Evolutionary conservation across 129 eudicot species (phyloP), one percentile per base, ranked within the genome.

Genomic region (Pseudognaphalium luteoalbum): DNA sequence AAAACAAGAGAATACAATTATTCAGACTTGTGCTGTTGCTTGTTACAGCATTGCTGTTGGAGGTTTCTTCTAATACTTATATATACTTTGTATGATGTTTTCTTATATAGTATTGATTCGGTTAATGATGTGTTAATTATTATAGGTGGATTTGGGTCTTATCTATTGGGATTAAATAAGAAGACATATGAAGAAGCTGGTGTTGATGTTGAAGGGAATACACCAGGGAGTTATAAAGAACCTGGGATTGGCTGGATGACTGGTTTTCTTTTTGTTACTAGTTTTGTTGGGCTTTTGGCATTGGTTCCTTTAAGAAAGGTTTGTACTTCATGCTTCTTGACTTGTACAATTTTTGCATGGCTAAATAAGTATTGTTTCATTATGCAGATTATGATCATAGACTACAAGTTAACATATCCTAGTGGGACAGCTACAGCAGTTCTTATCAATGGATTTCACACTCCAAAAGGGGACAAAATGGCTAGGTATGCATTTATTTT

Each of bases 371-470:
- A 11, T 57, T 19, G 29, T 57, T 19, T 57, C 50, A 34, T 68
- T 32, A 28, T 83, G 68, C 80, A 93, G 97, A 87, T 91, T 41
- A 85, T 93, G 93, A 85, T 93, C 74, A 87, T 93, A 61, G 93
- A 91, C 75, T 91, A 90, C 82, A 91, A 88, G 60, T 82, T 93
- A 70, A 66, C 89, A 16, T 93, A 88, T 86, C 98, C 98, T 1
- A 93, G 98, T 87, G 98, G 98, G 76, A 90, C 97, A 70, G 97
- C 98, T 16, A 93, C 98, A 57, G 97, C 97, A 56, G 93, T 91
- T 61, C 96, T 93, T 39, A 93, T 93, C 81, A 93, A 93, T 66
- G 97, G 97, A 4, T 93, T 93, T 66, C 98, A 93, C 66, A 93
- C 93, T 30, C 74, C 87, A 20, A 93, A 85, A 63, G 96, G 94